Evolutionary conservation across 495 filamentous ascomycete genomes (phyloP), one percentile per base, ranked within the genome.

Genomic region (Lophiostoma macrostomum): DNA sequence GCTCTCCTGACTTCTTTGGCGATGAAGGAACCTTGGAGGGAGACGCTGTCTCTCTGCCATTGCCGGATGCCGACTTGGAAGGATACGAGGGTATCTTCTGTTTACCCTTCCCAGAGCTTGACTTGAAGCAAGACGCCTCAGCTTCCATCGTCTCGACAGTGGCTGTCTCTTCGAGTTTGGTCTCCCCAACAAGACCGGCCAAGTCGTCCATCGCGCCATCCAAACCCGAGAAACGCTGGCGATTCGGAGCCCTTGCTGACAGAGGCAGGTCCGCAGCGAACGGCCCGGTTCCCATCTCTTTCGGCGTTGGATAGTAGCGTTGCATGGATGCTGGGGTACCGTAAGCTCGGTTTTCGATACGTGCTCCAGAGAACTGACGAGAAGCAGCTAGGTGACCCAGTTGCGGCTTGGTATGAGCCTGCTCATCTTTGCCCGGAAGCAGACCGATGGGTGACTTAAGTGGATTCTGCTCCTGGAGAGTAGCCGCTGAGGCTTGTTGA

Each of bases 151-250:
- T 40, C 29, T 50, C 46, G 22, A 29, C 36, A 10, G 44, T 2
- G 23, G 27, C 14, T 29, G 25, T 36, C 24, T 40, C 47, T 27
- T 18, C 30, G 42, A 53, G 16, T 13, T 23, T 13, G 5, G 46
- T 32, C 25, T 51, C 34, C 5, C 8, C 7, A 11, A 51, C 18
- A 14, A 59, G 16, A 2, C 28, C 50, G 1, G 56, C 35, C 7
- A 61, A 20, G 22, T 61, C 60, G 23, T 64, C 60, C 55, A 64
- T 64, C 4, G 60, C 56, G 23, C 60, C 60, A 32, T 64, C 56
- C 6, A 56, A 30, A 0, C 41, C 46, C 4, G 54, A 55, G 14
- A 53, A 43, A 14, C 41, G 40, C 24, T 50, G 37, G 12, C 52
- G 31, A 2, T 35, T 25, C 10, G 14, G 11, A n/a, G 27, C 22